Conservation (phyloP, 1,284 basidiomycete species). For the Fomitopsis palustris region DNA sequence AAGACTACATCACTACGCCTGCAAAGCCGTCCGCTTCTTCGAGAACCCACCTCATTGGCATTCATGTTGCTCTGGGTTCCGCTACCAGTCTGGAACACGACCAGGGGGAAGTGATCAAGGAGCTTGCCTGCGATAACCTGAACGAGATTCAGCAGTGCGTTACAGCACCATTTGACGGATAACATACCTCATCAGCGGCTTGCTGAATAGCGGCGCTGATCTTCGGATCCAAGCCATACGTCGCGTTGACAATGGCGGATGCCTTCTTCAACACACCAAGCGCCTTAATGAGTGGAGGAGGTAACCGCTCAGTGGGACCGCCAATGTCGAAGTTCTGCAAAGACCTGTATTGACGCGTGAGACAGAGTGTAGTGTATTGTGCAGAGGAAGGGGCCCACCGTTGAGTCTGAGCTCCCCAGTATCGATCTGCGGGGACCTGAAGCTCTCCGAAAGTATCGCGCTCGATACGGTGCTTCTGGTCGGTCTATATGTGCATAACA, state of each 20-base stretch:
- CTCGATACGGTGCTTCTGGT: conserved; percentile 62
- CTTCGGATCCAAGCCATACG: conserved; percentile 89
- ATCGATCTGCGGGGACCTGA: conserved; percentile 89
- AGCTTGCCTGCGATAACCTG: conserved; percentile 96
- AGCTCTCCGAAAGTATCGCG: conserved; percentile 91
- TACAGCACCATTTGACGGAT: not conserved
- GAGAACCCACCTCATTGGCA: conserved; percentile 78
- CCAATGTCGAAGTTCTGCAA: conserved; percentile 99
- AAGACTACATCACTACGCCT: not conserved
- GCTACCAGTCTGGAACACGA: conserved; percentile 99
- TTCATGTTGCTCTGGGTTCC: conserved; percentile 99
- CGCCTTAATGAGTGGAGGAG: conserved; percentile 93
- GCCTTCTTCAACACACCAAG: conserved; percentile 99
- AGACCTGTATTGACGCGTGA: conserved; percentile 48
- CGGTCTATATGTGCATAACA: conserved; percentile 23
- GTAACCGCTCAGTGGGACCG: conserved; percentile 89
- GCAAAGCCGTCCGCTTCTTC: not conserved
- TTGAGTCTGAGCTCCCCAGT: conserved; percentile 99
- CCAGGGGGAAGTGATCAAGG: conserved; percentile 94
- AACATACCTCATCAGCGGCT: conserved; percentile 88
- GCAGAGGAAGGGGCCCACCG: conserved; percentile 43
- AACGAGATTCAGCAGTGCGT: not conserved
- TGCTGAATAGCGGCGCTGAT: conserved; percentile 87
- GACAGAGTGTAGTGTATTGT: not conserved
- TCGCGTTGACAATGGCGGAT: conserved; percentile 88